Evolutionary conservation across 768 basidiomycete genomes (phyloP), one percentile per base, ranked within the genome.

Genomic region (Collybia sordida): DNA sequence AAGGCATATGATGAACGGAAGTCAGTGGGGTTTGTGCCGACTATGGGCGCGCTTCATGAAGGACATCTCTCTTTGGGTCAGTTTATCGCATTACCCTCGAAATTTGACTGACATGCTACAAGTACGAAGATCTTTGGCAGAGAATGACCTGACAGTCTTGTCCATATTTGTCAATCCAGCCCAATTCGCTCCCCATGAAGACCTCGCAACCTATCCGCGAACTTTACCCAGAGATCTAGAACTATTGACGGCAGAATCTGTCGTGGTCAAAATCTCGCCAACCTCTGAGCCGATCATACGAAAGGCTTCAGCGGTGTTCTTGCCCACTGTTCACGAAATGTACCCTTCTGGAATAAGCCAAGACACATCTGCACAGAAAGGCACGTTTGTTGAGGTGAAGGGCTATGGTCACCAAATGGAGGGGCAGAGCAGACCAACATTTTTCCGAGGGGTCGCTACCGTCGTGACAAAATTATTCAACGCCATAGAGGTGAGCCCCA

Each of bases 161-260:
- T 97, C 95, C 22, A 92, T 99, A 58, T 99, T 98, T 66, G 95
- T 99, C 51, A 98, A 99, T 64, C 97, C 97, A 0, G 89, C 95
- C 3, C 95, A 98, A 66, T 99, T 99, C 59, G 92, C 96, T 1
- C 95, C 93, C 0, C 85, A 93, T 56, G 97, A 99, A 70, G 97
- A 98, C 64, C 82, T 98, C 3, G 77, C 79, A 22, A 83, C 86
- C 4, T 99, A 99, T 66, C 97, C 97, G 1, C 85, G 93, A 35
- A 96, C 93, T 0, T 73, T 99, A 3, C 74, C 85, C 0, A 59
- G 65, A 3, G 97, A 99, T 66, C 75, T 98, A 17, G 72, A 78
- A 42, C 71, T 82, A 12, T 78, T 97, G 17, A 57, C 61, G 14
- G 63, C 67, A 4, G 71, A 79, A 27, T 60, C 56, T 4, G 54